Conservation (phyloP, 805 yeast species). For the Priceomyces melissophilus region DNA sequence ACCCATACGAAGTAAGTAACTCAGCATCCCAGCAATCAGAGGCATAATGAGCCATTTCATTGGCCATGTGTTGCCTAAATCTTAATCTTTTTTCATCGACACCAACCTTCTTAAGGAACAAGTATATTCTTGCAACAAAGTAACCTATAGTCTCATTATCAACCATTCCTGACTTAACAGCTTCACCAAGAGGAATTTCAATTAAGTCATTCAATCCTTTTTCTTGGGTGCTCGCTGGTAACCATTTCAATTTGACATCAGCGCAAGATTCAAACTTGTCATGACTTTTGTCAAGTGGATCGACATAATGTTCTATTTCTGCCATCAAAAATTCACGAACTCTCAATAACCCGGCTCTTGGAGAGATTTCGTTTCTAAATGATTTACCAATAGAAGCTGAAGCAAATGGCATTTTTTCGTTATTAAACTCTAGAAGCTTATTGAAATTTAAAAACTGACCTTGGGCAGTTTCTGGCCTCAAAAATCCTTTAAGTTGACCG, state of each 20-base stretch:
- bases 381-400: constrained; percentile 98
- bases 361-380: constrained; percentile 97
- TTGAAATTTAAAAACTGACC: constrained; percentile 96
- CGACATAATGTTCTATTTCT: constrained; percentile 97
- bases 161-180: constrained; percentile 81
- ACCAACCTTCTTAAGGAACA: constrained; percentile 84
- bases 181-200: constrained; percentile 78
- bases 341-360: constrained; percentile 95
- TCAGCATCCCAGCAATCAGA: constrained; percentile 99
- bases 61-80: constrained; percentile 97
- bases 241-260: constrained; percentile 68
- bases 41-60: constrained; percentile 99
- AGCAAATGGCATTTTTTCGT: constrained; percentile 98
- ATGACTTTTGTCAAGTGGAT: constrained; percentile 84
- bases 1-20: constrained; percentile 90
- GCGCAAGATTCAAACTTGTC: constrained; percentile 72
- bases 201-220: constrained; percentile 71
- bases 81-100: constrained; percentile 79
- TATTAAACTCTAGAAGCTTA: constrained; percentile 91
- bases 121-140: constrained; percentile 89
- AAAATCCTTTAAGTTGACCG: constrained; percentile 89
- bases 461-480: constrained; percentile 99
- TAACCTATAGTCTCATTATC: constrained; percentile 97
- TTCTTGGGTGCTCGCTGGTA: constrained; percentile 86
- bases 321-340: constrained; percentile 99